Evolutionary conservation across 2,329 filamentous ascomycete species (phyloP), one percentile per base, ranked within the genome.

Genomic region (Aspergillus caelatus): DNA sequence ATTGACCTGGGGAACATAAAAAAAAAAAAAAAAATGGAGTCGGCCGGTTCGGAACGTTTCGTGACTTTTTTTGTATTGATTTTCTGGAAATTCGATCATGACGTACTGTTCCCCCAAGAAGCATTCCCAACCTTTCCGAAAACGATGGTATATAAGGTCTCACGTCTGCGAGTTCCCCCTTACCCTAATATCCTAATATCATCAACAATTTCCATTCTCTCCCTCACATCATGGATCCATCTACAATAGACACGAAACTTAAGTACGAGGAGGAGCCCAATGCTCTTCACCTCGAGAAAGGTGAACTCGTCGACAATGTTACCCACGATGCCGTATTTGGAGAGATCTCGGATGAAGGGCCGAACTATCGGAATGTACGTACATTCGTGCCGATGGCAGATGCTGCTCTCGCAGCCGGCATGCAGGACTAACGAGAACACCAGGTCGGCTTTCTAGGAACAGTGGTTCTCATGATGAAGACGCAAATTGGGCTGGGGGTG

Each of bases 401-500:
- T 16, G 34, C 34, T 36, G 3, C 34, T 36, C 14, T 36, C 1
- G 14, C 34, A 14, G 5, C 34, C 34, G 2, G 34, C 6, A 36
- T 36, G 39, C 34, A 26, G 30, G n/a, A 23, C 32, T 28, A 54
- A 28, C 10, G 4, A 19, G 5, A n/a, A n/a, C 12, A 12, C 19
- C 8, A 76, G 78, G 76, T 80, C 41, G 78, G 79, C 41, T 82
- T 77, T 78, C 56, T 80, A 1, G 80, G 78, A 23, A 80, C 80
- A 11, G 70, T 73, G 1, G 77, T 74, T 21, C 71, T 82, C 46
- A 82, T 81, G 79, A 76, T 81, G 69, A 82, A 83, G 69, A 80
- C 78, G 1, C 78, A 81, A 62, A 77, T 82, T 36, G 81, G 80
- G 10, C 75, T 83, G 8, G 72, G 80, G 21, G 81, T 85, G 23